Conservation (phyloP, 148 eudicot species). For the Fagopyrum esculentum region DNA sequence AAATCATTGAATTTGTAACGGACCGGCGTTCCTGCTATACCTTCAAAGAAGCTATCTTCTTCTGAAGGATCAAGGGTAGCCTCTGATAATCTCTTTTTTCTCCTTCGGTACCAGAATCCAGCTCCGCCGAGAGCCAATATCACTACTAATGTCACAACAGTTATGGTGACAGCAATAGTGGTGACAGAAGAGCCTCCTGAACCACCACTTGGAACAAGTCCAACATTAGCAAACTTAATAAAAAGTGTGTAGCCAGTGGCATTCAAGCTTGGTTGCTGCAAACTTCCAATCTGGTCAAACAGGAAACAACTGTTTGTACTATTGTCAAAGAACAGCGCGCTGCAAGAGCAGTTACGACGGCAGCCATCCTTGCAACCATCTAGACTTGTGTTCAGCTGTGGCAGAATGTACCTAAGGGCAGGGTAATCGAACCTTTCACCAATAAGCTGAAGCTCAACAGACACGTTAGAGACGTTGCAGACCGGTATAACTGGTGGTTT, state of each 20-base stretch:
- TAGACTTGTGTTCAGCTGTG: constrained; percentile 38
- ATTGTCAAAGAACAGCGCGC: constrained; percentile 68
- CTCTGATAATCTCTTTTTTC: constrained; percentile 24
- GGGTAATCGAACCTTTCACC: constrained; percentile 55
- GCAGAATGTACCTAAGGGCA: constrained; percentile 49
- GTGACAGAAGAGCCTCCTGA: neutral
- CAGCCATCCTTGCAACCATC: constrained; percentile 58
- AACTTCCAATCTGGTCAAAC: constrained; percentile 72
- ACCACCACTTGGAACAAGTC: neutral
- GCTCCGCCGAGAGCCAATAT: constrained; percentile 37
- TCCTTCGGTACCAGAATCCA: constrained; percentile 29
- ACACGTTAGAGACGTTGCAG: constrained; percentile 21
- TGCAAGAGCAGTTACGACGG: constrained; percentile 61
- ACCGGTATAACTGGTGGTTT: constrained; percentile 30
- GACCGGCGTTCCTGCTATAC: constrained; percentile 82
- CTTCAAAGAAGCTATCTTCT: constrained; percentile 71
- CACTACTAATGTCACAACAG: constrained; percentile 30
- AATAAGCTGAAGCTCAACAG: constrained; percentile 36
- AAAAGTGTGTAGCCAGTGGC: constrained; percentile 30
- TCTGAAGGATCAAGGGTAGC: constrained; percentile 34
- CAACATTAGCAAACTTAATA: constrained; percentile 34
- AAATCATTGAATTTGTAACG: constrained; percentile 68
- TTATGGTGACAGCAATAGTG: neutral
- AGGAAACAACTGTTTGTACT: constrained; percentile 53
- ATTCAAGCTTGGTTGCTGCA: constrained; percentile 26